These are phyloP conservation scores for Amaranthus hypochondriacus DNA, from an alignment of 148 eudicot genomes.

Conservation along the genomic window DNA sequence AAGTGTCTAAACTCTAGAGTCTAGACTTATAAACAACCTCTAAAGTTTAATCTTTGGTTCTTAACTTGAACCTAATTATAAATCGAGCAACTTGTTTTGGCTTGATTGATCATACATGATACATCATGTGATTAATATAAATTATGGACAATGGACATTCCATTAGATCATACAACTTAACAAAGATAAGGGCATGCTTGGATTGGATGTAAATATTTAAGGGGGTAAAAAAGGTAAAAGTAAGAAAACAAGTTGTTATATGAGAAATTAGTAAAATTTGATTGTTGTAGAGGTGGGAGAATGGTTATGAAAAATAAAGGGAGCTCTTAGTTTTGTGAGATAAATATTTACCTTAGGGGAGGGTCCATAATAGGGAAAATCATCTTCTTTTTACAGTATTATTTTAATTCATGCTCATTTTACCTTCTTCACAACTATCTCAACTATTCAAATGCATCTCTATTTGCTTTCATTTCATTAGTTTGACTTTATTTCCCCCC, in stretches of 20 bases:
- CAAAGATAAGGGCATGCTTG: neutral
- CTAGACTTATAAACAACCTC: neutral
- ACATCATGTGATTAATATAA: neutral
- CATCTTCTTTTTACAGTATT: too few species aligned
- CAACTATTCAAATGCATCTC: too few species aligned
- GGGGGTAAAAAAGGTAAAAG: neutral
- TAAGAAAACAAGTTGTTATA: too few species aligned
- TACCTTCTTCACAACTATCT: too few species aligned
- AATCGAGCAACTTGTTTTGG: neutral
- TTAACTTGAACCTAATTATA: too few species aligned
- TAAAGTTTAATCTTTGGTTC: neutral
- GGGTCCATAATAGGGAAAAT: too few species aligned
- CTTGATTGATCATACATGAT: neutral
- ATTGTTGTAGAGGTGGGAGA: neutral
- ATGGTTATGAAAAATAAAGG: neutral
- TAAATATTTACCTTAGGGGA: neutral
- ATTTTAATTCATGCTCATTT: too few species aligned
- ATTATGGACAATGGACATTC: neutral
- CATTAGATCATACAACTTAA: neutral
- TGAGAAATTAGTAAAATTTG: neutral
- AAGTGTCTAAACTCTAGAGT: neutral
- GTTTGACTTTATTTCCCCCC: too few species aligned
- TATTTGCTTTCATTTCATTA: too few species aligned
- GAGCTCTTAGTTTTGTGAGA: neutral
- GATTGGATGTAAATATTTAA: neutral